Evolutionary conservation across 1,284 basidiomycete genomes (phyloP).

Genomic region (Fomitopsis pinicola): DNA sequence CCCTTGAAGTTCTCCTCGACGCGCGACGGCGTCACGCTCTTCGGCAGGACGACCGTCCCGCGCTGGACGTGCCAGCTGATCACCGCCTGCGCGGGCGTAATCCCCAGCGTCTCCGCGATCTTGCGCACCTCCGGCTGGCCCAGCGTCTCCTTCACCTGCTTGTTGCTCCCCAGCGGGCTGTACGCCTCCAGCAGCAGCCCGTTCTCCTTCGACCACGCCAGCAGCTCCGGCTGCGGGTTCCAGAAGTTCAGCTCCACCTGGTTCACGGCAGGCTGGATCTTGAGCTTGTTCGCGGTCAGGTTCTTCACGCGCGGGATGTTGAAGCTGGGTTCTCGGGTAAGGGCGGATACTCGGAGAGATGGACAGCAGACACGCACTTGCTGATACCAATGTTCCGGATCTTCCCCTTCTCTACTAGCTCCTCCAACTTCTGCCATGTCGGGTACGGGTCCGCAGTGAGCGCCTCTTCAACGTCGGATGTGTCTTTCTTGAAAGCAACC

Average conservation of each 20-base stretch:
- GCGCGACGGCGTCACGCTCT: conserved; percentile 72
- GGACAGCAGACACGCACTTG: conserved; percentile 45
- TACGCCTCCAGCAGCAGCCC: conserved; percentile 72
- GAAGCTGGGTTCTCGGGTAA: conserved; percentile 35
- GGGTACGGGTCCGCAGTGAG: conserved; percentile 74
- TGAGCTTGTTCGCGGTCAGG: conserved; percentile 66
- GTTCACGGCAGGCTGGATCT: conserved; percentile 73
- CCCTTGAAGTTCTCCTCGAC: conserved; percentile 69
- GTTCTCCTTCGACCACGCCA: conserved; percentile 66
- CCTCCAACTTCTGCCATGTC: conserved; percentile 85
- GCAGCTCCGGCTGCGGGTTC: conserved; percentile 79
- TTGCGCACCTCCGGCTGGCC: conserved; percentile 45
- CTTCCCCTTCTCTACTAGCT: conserved; percentile 74
- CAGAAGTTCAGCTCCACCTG: conserved; percentile 83
- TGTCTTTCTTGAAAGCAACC: conserved; percentile 62
- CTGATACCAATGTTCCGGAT: conserved; percentile 81
- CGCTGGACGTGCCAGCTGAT: conserved; percentile 81
- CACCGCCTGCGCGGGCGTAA: conserved; percentile 76
- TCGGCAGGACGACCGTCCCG: conserved; percentile 74
- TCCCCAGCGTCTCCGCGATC: conserved; percentile 54
- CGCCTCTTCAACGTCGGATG: conserved; percentile 48
- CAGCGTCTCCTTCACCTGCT: conserved; percentile 52
- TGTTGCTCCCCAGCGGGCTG: conserved; percentile 71
- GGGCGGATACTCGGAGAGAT: not conserved
- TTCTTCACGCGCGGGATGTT: conserved; percentile 57